Evolutionary conservation across 768 basidiomycete genomes (phyloP), one percentile per base, ranked within the genome.

Genomic region (Mycena rosella): DNA sequence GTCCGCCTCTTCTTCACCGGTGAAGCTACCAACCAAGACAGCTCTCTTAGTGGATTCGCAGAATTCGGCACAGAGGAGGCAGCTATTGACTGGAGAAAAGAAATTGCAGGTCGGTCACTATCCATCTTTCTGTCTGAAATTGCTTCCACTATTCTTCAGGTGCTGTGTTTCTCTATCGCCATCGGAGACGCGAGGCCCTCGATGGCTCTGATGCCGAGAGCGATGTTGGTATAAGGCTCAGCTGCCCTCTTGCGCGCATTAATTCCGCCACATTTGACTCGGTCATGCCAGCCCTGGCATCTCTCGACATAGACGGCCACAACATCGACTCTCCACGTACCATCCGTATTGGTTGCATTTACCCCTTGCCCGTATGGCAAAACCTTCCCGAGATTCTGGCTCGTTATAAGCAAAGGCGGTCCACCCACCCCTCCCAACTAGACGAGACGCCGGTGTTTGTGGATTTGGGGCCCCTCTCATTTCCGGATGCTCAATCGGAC

Each of bases 21-120:
- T 80, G 9, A 69, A 74, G 4, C 71, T 15, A 40, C 17, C 10
- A 40, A 72, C 4, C 76, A 77, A 18, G 14, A 11, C 13, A 63
- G 67, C 26, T 60, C 26, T 24, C 73, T 22, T 3, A 27, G 75
- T 45, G 75, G 77, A 58, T 75, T 64, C 59, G 79, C 80, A 22
- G 88, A 88, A 70, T 87, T 88, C 59, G 90, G 89, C 69, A 91
- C 89, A 0, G 80, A 83, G 64, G 89, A 88, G 72, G 82, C 87
- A 15, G 81, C 86, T 13, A 70, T 77, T 32, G 84, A 83, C 18
- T 89, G 87, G 87, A 77, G 82, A 42, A 77, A 80, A 55, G 87
- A 88, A 68, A 30, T 89, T 5, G 74, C 74, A 47, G 85, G 86
- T 81, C 57, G 26, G 76, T 62, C 14, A 13, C 27, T 65, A n/a